phyloP scores from a whole-genome alignment of 2,329 filamentous ascomycete genomes.

The Xylariaceae sp. region DNA sequence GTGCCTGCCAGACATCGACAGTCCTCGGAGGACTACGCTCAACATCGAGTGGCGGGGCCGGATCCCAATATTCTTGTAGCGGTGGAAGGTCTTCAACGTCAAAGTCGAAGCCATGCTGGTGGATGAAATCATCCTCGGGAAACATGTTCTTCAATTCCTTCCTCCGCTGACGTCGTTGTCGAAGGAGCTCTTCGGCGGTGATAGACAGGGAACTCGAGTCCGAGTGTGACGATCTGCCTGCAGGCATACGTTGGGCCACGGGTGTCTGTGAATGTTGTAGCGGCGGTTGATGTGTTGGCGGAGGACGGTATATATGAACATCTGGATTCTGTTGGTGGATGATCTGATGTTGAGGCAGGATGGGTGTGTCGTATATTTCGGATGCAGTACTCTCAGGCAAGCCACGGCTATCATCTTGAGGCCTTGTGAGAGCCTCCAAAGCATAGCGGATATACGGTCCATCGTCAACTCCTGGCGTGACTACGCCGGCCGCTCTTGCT shows the following conservation, averaged over 20 bases:
- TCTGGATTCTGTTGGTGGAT: conserved; percentile 13
- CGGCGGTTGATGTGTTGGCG: conserved; percentile 5
- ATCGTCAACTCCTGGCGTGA: conserved; percentile 78
- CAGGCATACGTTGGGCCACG: conserved; percentile 7
- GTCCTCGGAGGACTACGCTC: conserved; percentile 21
- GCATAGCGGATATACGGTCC: conserved; percentile 87
- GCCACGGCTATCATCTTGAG: conserved; percentile 56
- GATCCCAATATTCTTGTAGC: conserved; percentile 4
- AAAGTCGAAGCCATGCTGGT: conserved; percentile 4
- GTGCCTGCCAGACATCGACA: conserved; percentile 26
- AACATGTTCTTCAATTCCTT: conserved; percentile 3
- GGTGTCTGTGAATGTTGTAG: conserved; percentile 1
- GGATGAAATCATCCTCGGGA: neutral
- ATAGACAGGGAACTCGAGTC: conserved; percentile 1
- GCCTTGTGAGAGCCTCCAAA: conserved; percentile 77
- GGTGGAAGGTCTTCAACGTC: conserved; percentile 6
- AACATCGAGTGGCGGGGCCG: neutral
- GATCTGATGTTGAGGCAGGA: conserved; percentile 13
- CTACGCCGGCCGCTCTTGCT: conserved; percentile 43
- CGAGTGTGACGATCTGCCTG: conserved; percentile 2
- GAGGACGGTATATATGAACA: conserved; percentile 4
- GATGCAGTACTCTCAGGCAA: conserved; percentile 11
- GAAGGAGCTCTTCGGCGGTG: neutral
- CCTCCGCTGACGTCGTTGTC: conserved; percentile 6
- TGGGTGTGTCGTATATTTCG: conserved; percentile 12